Evolutionary conservation across 2,329 filamentous ascomycete genomes (phyloP), one percentile per base, ranked within the genome.

Genomic region (Penicillium nordicum): DNA sequence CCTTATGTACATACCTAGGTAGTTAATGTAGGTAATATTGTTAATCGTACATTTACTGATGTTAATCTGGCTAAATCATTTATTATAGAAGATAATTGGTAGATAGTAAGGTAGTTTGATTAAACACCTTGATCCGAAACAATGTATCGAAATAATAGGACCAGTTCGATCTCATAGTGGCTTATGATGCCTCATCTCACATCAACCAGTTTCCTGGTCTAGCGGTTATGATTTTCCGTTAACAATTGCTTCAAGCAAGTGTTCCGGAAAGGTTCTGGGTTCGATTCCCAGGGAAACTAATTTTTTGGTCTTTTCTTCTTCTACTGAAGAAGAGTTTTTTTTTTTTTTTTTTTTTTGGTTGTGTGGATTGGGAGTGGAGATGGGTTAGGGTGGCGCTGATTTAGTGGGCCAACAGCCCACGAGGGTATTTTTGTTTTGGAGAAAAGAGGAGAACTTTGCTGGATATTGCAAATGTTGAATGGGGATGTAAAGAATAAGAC

Each of bases 211-310:
- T 55, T 55, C 53, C 47, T 55, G 53, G 53, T 55, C 53, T 55
- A 55, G 53, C 53, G 53, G 53, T 55, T 55, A 55, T 55, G 53
- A 55, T 55, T 55, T 55, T 55, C 53, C 53, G 53, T 55, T 55
- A 55, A 55, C 53, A 55, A 52, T 30, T 55, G 48, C 34, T 27
- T 41, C 6, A 36, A 40, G 48, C 48, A 44, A 29, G 9, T 46
- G 53, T 55, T 55, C 53, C 53, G 53, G 53, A 55, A 55, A 55
- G 53, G 53, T 55, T 55, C 53, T 55, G 53, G 53, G 53, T 55
- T 55, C 53, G 53, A 55, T 55, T 55, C 53, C 53, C 53, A 55
- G 53, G 46, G 53, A 55, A 55, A 55, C 53, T 46, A 55, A 30
- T 30, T 45, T 55, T 55, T 41, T 10, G 23, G 18, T 18, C 18